These are phyloP conservation scores for Clohesyomyces aquaticus DNA, from an alignment of 495 filamentous ascomycete genomes.

Conservation along the genomic window DNA sequence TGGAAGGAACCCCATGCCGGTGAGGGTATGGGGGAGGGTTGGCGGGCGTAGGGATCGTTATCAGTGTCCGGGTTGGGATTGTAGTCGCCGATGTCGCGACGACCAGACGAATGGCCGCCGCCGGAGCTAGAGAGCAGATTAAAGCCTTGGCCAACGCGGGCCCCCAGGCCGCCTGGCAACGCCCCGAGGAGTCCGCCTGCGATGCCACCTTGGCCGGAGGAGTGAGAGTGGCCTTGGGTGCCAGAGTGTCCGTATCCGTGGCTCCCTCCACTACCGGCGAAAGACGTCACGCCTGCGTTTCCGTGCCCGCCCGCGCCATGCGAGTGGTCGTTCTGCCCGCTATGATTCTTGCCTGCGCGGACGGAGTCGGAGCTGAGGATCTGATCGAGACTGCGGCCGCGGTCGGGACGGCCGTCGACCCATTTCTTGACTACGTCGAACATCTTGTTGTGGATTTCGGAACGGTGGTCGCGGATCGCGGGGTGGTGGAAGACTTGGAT, in stretches of 20 bases:
- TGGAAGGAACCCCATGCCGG: slow-evolving; percentile 31
- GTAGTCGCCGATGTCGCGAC: slow-evolving; percentile 17
- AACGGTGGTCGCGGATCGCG: slow-evolving; percentile 67
- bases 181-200: slow-evolving; percentile 17
- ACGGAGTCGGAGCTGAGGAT: slow-evolving; percentile 81
- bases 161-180: slow-evolving; percentile 15
- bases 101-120: not conserved
- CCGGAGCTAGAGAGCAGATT: slow-evolving; percentile 11
- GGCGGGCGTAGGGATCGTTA: slow-evolving; percentile 8
- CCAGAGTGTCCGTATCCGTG: slow-evolving; percentile 8
- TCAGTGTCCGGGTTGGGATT: not conserved
- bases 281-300: not conserved
- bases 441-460: slow-evolving; percentile 84
- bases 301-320: slow-evolving; percentile 35
- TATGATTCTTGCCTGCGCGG: slow-evolving; percentile 74
- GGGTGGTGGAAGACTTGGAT: slow-evolving; percentile 87
- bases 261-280: not conserved
- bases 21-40: slow-evolving; percentile 12
- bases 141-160: slow-evolving; percentile 20
- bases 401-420: slow-evolving; percentile 62
- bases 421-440: slow-evolving; percentile 78
- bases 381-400: slow-evolving; percentile 65
- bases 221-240: slow-evolving; percentile 6
- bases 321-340: slow-evolving; percentile 33
- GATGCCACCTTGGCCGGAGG: slow-evolving; percentile 7